phyloP scores from a whole-genome alignment of 2,329 filamentous ascomycete species.

The Exophiala viscosa region DNA sequence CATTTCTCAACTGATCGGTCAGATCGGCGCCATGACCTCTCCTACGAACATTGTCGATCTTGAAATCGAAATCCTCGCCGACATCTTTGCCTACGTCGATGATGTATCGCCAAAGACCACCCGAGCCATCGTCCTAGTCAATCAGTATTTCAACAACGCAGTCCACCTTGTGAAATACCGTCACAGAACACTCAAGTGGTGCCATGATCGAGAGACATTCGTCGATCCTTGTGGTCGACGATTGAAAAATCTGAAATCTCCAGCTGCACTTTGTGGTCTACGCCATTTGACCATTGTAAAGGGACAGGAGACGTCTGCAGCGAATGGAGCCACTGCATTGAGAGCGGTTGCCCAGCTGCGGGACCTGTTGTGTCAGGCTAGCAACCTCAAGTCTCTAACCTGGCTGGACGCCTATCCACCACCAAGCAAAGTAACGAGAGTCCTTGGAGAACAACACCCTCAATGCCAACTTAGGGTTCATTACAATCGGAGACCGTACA shows the following conservation, averaged over 20 bases:
- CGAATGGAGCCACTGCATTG: background rate
- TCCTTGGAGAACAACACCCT: constrained; percentile 16
- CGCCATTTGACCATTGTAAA: constrained; percentile 14
- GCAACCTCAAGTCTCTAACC: constrained; percentile 16
- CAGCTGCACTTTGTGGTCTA: constrained; percentile 12
- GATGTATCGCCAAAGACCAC: constrained; percentile 15
- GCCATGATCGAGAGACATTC: background rate
- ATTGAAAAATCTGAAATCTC: constrained; percentile 3
- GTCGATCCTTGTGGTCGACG: background rate
- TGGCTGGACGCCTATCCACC: constrained; percentile 10
- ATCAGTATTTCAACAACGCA: constrained; percentile 14
- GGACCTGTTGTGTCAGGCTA: constrained; percentile 8
- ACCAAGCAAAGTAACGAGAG: constrained; percentile 2
- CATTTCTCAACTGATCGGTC: no score
- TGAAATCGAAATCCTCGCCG: constrained; percentile 18
- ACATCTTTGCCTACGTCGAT: constrained; percentile 13
- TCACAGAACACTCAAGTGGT: constrained; percentile 13
- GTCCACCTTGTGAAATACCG: constrained; percentile 14
- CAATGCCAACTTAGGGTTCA: constrained; percentile 14
- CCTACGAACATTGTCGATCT: constrained; percentile 9
- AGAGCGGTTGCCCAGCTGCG: background rate
- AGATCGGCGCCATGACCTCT: background rate
- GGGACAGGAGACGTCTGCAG: background rate
- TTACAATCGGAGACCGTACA: background rate
- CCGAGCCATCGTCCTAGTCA: constrained; percentile 11